Percentiles rank a stretch among this genome's conserved stretches.
These are phyloP conservation scores for Kernera saxatilis DNA, from an alignment of 345 rosid genomes.

Conservation along the genomic window DNA sequence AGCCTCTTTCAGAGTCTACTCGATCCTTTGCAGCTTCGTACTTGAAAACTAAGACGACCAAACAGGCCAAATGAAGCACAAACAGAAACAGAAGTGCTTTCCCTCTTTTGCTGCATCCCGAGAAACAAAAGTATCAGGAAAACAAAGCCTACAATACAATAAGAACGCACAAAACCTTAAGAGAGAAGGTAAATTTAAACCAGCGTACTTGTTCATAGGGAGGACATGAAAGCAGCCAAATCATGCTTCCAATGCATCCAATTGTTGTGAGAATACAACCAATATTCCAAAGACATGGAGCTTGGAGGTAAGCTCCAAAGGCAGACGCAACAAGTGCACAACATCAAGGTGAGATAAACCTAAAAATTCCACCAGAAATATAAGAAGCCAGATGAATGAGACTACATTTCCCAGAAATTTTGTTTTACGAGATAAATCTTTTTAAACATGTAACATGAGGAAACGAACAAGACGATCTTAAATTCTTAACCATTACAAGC, in stretches of 20 bases:
- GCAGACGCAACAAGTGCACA: constrained; percentile 81
- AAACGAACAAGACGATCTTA: background rate
- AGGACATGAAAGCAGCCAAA: constrained; percentile 61
- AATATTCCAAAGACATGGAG: constrained; percentile 73
- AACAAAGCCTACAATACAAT: background rate
- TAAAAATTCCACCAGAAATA: constrained; percentile 6
- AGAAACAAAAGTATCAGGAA: background rate
- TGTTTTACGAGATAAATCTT: background rate
- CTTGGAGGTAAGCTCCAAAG: constrained; percentile 66
- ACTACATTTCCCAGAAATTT: background rate
- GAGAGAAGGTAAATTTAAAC: background rate
- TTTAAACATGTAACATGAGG: too few relatives aligned
- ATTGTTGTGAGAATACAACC: constrained; percentile 79
- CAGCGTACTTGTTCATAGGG: constrained; percentile 54
- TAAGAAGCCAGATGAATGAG: background rate
- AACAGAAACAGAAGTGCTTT: constrained; percentile 66
- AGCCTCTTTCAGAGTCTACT: too few relatives aligned
- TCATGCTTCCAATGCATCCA: constrained; percentile 58
- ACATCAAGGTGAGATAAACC: constrained; percentile 76
- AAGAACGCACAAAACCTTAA: background rate
- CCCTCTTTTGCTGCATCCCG: constrained; percentile 64
- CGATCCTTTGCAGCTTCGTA: too few relatives aligned
- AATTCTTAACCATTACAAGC: background rate
- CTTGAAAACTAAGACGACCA: too few relatives aligned
- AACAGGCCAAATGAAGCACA: constrained; percentile 88